Conservation (phyloP, 805 yeast genomes). For the Kazachstania bromeliacearum region DNA sequence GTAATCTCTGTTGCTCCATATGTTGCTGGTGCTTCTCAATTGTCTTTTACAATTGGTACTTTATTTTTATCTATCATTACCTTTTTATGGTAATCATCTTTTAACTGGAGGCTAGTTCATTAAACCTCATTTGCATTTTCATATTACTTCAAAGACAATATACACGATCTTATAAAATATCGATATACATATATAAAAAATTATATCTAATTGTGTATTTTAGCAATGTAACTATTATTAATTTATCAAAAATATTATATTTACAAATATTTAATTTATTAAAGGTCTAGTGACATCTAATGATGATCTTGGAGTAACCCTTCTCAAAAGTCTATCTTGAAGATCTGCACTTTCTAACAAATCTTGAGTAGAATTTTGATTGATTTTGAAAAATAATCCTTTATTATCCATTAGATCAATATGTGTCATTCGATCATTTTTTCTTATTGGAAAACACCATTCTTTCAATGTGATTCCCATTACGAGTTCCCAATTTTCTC, state of each 20-base stretch:
- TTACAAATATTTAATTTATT: neutral
- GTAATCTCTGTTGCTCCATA: constrained; percentile 4
- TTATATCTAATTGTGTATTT: neutral
- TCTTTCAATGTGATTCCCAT: constrained; percentile 62
- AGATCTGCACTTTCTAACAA: constrained; percentile 29
- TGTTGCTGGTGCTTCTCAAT: constrained; percentile 11
- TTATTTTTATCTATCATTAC: constrained; percentile 9
- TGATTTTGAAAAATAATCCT: constrained; percentile 42
- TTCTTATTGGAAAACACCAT: constrained; percentile 61
- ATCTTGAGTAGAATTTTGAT: constrained; percentile 32
- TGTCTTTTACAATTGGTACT: constrained; percentile 9
- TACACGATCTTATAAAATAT: neutral
- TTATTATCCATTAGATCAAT: constrained; percentile 28
- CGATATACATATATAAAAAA: neutral
- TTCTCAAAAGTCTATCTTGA: constrained; percentile 24
- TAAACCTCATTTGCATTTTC: neutral
- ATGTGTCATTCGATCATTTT: constrained; percentile 6
- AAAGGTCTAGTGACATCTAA: constrained; percentile 8
- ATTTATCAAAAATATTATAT: constrained; percentile 1
- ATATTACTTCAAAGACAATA: neutral
- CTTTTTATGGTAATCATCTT: constrained; percentile 4
- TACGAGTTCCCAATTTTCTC: constrained; percentile 52
- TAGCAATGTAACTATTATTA: neutral
- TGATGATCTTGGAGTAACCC: constrained; percentile 27
- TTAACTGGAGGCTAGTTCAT: neutral